Evolutionary conservation across 441 rosid genomes (phyloP).

Genomic region (Adansonia madagascariensis): DNA sequence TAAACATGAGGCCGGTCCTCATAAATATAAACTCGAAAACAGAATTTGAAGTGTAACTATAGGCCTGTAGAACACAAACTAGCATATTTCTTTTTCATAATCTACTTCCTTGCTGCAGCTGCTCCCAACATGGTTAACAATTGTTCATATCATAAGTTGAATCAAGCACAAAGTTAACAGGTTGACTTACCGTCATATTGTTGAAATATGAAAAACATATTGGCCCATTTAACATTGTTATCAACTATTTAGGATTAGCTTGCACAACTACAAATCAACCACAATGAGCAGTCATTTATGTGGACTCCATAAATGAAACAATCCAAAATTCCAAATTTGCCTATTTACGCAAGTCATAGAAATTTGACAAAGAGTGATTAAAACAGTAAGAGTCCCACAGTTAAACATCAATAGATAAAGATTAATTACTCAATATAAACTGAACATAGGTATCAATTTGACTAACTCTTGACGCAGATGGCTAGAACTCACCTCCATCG

Average conservation of each 20-base stretch:
- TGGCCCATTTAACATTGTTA: neutral
- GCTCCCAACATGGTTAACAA: constrained; percentile 13
- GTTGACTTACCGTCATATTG: neutral
- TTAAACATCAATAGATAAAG: neutral
- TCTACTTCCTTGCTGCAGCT: neutral
- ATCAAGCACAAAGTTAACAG: constrained; percentile 16
- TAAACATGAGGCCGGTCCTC: constrained; percentile 5
- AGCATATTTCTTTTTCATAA: constrained; percentile 12
- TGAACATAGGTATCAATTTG: constrained; percentile 10
- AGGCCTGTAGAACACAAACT: neutral
- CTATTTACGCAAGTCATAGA: neutral
- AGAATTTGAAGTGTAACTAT: neutral
- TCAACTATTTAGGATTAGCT: constrained; percentile 14
- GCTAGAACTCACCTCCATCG: constrained; percentile 42
- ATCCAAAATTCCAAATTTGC: neutral
- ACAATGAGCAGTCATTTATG: neutral
- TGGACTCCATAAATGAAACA: neutral
- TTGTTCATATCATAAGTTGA: constrained; percentile 4
- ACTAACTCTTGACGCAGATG: neutral
- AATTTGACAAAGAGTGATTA: constrained; percentile 1
- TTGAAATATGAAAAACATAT: constrained; percentile 3
- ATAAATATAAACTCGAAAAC: neutral
- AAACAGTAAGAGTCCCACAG: neutral
- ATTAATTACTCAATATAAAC: constrained; percentile 15
- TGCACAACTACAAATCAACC: constrained; percentile 1